Evolutionary conservation across 2,329 filamentous ascomycete genomes (phyloP), one percentile per base, ranked within the genome.

Genomic region (Emergomyces orientalis): DNA sequence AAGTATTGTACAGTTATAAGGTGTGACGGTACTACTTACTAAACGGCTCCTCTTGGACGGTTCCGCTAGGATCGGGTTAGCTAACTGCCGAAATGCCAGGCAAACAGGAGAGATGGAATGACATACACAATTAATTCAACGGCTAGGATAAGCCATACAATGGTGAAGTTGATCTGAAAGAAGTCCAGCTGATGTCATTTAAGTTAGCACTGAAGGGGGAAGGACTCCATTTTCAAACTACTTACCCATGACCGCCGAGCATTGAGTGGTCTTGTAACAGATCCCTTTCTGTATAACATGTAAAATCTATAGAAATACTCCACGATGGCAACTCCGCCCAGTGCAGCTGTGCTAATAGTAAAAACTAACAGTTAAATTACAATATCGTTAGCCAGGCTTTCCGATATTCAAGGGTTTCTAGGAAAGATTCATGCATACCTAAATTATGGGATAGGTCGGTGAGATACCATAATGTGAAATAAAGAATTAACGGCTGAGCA

Each of bases 391-490:
- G 49, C 60, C 49, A 60, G 41, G 6, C 27, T 34, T 22, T 19
- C 9, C 3, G 8, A 54, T 34, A 25, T 17, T 27, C n/a, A 14
- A 19, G 14, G 25, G 2, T 22, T 27, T 13, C 14, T 13, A 17
- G 9, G 51, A 22, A 58, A 14, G 63, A 13, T 57, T 34, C 7
- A 54, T 9, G 11, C 17, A 58, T 72, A 77, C 74, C 72, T 65
- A 76, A 43, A 54, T 78, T 76, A 63, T 75, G 73, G 49, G 74
- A 75, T 39, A 86, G 70, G 65, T 77, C 74, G 11, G 82, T 81
- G 65, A 77, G 78, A 66, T 86, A 86, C 81, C 82, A 85, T 45
- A 87, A 75, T 58, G 80, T 77, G 75, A 83, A 87, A 73, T 86
- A 87, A 1, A 87, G 76, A 2, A 77, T 79, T 63, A 86, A 77